Conservation (phyloP, 345 rosid species). For the Barbarea vulgaris region DNA sequence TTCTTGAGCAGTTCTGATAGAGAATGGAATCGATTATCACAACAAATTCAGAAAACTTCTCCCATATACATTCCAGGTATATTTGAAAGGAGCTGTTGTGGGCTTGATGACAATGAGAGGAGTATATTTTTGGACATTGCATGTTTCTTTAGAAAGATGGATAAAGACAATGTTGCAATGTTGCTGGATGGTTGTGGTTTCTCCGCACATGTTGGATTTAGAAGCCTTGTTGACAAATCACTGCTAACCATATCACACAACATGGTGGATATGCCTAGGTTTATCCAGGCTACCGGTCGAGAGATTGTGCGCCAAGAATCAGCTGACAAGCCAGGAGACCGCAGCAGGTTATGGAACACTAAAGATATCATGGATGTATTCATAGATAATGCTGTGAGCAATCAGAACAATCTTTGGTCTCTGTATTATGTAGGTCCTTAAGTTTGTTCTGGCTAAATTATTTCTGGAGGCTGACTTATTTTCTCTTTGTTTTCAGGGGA, state of each 20-base stretch:
- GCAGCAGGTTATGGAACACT: conserved; percentile 32
- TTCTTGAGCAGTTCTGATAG: not conserved
- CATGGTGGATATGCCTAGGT: conserved; percentile 26
- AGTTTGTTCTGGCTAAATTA: too few relatives aligned
- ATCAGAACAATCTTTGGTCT: not conserved
- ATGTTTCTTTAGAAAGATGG: conserved; percentile 40
- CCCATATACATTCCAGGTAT: conserved; percentile 26
- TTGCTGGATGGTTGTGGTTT: conserved; percentile 43
- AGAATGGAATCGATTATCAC: not conserved
- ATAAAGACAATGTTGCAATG: conserved; percentile 30
- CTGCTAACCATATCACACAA: conserved; percentile 28
- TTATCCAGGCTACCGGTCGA: conserved; percentile 40
- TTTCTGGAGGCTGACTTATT: too few relatives aligned
- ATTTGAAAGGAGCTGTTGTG: conserved; percentile 38
- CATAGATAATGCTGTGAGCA: conserved; percentile 11
- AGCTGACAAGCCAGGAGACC: conserved; percentile 24
- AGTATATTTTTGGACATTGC: conserved; percentile 45
- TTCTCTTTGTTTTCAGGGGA: conserved; percentile 24
- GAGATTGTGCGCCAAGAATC: conserved; percentile 39
- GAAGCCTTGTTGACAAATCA: conserved; percentile 43
- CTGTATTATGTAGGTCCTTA: too few relatives aligned
- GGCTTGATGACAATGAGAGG: conserved; percentile 40
- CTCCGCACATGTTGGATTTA: conserved; percentile 38
- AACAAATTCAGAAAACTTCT: not conserved
- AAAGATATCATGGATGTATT: conserved; percentile 29